A percentile compares a stretch with the other conserved stretches of the same genome.
Conservation (phyloP, 2,329 filamentous ascomycete species). For the Hymenoscyphus linearis region DNA sequence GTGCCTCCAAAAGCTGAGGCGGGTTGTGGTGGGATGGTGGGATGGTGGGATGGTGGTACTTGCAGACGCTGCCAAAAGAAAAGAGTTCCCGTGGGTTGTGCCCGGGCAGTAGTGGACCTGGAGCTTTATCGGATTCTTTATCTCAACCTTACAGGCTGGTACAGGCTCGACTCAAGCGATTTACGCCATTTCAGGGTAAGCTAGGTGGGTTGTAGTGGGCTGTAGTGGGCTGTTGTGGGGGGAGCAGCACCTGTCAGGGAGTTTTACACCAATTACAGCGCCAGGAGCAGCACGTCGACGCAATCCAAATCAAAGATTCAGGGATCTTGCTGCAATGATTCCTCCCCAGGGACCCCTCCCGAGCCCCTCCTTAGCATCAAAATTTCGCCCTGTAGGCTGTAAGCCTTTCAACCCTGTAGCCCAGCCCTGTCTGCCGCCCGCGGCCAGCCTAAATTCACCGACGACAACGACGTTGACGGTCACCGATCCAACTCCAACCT, state of each 20-base stretch:
- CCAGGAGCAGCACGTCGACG: background rate
- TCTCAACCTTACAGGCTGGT: background rate
- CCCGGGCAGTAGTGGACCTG: background rate
- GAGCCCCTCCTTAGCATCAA: background rate
- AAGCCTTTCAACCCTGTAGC: too few species aligned
- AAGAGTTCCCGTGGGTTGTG: conserved; percentile 4
- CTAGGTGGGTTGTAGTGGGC: too few species aligned
- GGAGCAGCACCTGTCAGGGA: background rate
- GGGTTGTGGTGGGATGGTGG: background rate
- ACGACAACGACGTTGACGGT: background rate
- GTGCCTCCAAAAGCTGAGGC: background rate
- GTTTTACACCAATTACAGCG: background rate
- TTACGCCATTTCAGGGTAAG: background rate
- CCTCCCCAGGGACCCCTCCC: too few species aligned
- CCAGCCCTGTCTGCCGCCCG: background rate
- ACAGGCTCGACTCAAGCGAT: background rate
- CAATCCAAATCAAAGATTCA: background rate
- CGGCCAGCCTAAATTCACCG: background rate
- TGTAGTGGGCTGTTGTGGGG: too few species aligned
- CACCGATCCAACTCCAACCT: background rate
- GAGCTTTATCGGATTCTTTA: conserved; percentile 5
- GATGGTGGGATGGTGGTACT: background rate
- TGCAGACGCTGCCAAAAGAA: conserved; percentile 5
- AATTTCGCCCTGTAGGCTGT: background rate
- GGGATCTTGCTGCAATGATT: background rate